Conservation (phyloP, 116 monocot genomes). For the Thalassia testudinum region DNA sequence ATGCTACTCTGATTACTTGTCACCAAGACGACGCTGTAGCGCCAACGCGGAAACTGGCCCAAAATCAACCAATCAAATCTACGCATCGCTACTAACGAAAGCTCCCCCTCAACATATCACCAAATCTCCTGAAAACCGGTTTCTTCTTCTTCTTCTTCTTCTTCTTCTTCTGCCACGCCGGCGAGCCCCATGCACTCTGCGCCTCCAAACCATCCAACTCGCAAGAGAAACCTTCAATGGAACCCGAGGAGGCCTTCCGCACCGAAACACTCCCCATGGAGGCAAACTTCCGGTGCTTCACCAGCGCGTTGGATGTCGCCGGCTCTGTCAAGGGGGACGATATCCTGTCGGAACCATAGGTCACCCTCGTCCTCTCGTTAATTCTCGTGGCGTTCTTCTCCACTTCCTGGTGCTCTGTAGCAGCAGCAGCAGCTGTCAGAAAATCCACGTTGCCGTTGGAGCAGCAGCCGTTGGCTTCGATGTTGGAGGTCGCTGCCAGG, state of each 20-base stretch:
- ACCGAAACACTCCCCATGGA: slow-evolving; percentile 12
- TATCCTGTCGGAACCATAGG: no score
- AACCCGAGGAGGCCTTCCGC: no score
- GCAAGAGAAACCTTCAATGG: neutral
- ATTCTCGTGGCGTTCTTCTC: neutral
- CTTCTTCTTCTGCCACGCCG: slow-evolving; percentile 11
- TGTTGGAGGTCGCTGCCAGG: no score
- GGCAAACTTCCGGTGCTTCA: neutral
- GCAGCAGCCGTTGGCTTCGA: slow-evolving; percentile 51
- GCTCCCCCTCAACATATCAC: slow-evolving; percentile 32
- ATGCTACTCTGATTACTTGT: no score
- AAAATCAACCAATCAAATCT: no score
- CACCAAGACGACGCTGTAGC: no score
- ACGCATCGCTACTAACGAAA: slow-evolving; percentile 15
- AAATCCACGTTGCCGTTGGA: slow-evolving; percentile 32
- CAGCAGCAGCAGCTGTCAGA: slow-evolving; percentile 10
- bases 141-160: no score
- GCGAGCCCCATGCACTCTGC: neutral
- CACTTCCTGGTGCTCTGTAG: neutral
- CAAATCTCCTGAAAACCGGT: slow-evolving; percentile 36
- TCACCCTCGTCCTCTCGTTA: no score
- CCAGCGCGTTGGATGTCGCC: neutral
- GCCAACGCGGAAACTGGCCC: no score
- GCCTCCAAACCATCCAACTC: no score
- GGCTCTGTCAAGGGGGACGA: no score